Evolutionary conservation across 371 early-diverging fungal genomes (phyloP).

Genomic region (Mortierella polycephala): DNA sequence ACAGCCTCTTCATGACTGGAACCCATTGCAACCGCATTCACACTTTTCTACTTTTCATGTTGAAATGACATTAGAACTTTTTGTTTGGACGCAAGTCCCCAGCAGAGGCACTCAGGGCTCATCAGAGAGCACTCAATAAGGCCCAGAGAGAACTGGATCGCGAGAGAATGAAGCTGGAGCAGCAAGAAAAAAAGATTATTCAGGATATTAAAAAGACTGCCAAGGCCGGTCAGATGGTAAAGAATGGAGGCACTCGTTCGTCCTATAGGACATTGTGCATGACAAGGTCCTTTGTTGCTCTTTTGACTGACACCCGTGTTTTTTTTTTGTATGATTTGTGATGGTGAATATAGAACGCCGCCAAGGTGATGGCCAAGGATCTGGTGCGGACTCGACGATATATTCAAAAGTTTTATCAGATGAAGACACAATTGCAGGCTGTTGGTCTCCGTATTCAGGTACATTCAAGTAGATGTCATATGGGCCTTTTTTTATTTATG

Average conservation of each 20-base stretch:
- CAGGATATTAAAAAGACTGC: slow-evolving; percentile 93
- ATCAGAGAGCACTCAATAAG: slow-evolving; percentile 87
- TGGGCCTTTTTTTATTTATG: background rate
- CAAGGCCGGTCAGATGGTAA: slow-evolving; percentile 90
- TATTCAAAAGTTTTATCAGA: slow-evolving; percentile 94
- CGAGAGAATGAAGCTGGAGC: slow-evolving; percentile 89
- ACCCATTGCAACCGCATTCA: background rate
- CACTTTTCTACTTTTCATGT: slow-evolving; percentile 1
- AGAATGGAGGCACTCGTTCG: background rate
- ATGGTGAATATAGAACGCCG: slow-evolving; percentile 71
- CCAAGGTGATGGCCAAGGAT: slow-evolving; percentile 98
- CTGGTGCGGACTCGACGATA: slow-evolving; percentile 93
- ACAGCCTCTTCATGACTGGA: too few relatives aligned
- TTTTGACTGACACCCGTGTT: background rate
- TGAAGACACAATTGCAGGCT: slow-evolving; percentile 95
- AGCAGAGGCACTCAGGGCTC: slow-evolving; percentile 90
- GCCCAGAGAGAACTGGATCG: slow-evolving; percentile 96
- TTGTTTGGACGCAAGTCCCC: slow-evolving; percentile 85
- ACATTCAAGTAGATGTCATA: slow-evolving; percentile 7
- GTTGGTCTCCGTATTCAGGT: slow-evolving; percentile 93
- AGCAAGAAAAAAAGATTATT: slow-evolving; percentile 95
- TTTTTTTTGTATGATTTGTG: background rate
- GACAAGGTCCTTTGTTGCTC: background rate
- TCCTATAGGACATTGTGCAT: background rate
- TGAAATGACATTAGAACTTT: slow-evolving; percentile 59